phyloP scores from a whole-genome alignment of 495 filamentous ascomycete species.

The Aspergillus bridgeri region DNA sequence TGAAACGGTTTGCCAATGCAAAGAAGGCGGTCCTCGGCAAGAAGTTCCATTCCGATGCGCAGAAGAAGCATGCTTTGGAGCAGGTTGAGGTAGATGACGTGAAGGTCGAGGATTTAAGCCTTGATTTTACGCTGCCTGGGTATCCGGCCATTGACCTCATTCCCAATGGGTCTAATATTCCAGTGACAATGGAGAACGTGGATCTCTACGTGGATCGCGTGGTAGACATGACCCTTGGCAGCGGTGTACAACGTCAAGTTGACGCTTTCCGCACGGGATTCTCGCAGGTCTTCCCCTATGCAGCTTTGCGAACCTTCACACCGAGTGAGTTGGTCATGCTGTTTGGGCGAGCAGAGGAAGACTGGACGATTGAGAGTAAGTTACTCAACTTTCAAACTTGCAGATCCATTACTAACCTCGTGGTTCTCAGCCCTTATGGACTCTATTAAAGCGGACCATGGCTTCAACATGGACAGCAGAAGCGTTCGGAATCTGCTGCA shows the following conservation, averaged over 20 bases:
- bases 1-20: slow-evolving; percentile 81
- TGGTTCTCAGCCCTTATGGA: slow-evolving; percentile 78
- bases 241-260: slow-evolving; percentile 81
- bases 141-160: slow-evolving; percentile 87
- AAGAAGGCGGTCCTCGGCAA: slow-evolving; percentile 80
- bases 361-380: slow-evolving; percentile 97
- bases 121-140: slow-evolving; percentile 94
- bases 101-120: slow-evolving; percentile 76
- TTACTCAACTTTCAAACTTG: not conserved
- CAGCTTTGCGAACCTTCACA: slow-evolving; percentile 89
- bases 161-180: slow-evolving; percentile 63
- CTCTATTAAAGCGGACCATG: slow-evolving; percentile 99
- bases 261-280: slow-evolving; percentile 91
- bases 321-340: slow-evolving; percentile 95
- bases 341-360: slow-evolving; percentile 91
- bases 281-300: slow-evolving; percentile 94
- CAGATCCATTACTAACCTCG: slow-evolving; percentile 12
- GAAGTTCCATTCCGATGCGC: slow-evolving; percentile 53
- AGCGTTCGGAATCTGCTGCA: slow-evolving; percentile 93
- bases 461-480: slow-evolving; percentile 98
- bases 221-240: slow-evolving; percentile 84
- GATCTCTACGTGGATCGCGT: slow-evolving; percentile 83
- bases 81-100: slow-evolving; percentile 69
- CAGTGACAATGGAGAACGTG: slow-evolving; percentile 87
- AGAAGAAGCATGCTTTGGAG: slow-evolving; percentile 66